These are phyloP conservation scores for Xylaria scruposa DNA, from an alignment of 495 filamentous ascomycete species.

Conservation along the genomic window DNA sequence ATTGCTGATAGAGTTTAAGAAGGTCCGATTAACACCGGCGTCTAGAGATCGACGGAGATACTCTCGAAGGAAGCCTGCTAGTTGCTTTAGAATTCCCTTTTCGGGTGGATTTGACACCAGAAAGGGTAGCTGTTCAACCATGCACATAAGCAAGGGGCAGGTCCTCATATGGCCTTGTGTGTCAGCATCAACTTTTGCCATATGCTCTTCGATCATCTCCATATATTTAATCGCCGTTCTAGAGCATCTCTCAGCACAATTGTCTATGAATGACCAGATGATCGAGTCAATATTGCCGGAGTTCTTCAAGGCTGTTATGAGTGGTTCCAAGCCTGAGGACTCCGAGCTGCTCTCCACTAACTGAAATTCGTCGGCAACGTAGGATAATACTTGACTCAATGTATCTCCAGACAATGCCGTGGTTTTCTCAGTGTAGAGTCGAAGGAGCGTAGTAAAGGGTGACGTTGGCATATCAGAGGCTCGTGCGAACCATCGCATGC, in stretches of 20 bases:
- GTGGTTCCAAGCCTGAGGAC: slow-evolving; percentile 54
- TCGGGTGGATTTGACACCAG: slow-evolving; percentile 53
- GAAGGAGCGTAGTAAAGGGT: slow-evolving; percentile 69
- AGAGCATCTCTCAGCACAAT: slow-evolving; percentile 73
- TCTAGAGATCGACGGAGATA: slow-evolving; percentile 35
- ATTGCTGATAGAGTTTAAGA: slow-evolving; percentile 31
- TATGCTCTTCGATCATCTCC: slow-evolving; percentile 53
- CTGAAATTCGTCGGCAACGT: slow-evolving; percentile 59
- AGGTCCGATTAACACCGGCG: slow-evolving; percentile 30
- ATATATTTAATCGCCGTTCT: slow-evolving; percentile 79
- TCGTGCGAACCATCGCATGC: slow-evolving; percentile 79
- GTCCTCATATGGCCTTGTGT: slow-evolving; percentile 42
- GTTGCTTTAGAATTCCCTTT: slow-evolving; percentile 30
- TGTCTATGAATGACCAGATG: slow-evolving; percentile 75
- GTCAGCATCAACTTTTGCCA: slow-evolving; percentile 32
- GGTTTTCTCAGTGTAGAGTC: slow-evolving; percentile 55
- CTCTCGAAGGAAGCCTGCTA: slow-evolving; percentile 34
- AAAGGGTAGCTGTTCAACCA: slow-evolving; percentile 82
- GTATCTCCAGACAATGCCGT: slow-evolving; percentile 48
- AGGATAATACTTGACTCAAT: slow-evolving; percentile 53
- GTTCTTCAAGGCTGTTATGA: slow-evolving; percentile 57
- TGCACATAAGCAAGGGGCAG: slow-evolving; percentile 64
- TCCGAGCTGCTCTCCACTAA: slow-evolving; percentile 43
- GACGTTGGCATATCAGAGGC: slow-evolving; percentile 58
- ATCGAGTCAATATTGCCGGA: slow-evolving; percentile 28